Conservation (phyloP, 495 filamentous ascomycete genomes). For the Barbatosphaeria neglecta region DNA sequence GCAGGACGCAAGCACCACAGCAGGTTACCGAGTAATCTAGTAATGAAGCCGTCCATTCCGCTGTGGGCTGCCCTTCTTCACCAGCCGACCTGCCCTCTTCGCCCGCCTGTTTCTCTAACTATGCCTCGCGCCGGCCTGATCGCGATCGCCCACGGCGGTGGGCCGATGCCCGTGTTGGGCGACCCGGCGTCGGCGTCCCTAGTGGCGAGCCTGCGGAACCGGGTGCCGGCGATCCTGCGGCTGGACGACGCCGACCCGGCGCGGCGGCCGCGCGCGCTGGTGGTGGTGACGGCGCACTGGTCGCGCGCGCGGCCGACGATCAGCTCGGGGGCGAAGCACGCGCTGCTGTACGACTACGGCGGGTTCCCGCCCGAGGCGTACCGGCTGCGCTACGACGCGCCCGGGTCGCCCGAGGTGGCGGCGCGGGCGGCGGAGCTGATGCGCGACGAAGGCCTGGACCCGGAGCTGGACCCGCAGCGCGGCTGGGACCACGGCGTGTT, state of each 20-base stretch:
- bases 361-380: slow-evolving; percentile 29
- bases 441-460: slow-evolving; percentile 4
- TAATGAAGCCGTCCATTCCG: neutral
- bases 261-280: slow-evolving; percentile 20
- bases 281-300: slow-evolving; percentile 33
- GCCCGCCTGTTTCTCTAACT: neutral
- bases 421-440: slow-evolving; percentile 15
- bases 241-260: slow-evolving; percentile 18
- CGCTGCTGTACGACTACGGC: slow-evolving; percentile 29
- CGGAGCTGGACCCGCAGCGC: slow-evolving; percentile 13
- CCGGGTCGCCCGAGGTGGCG: slow-evolving; percentile 26
- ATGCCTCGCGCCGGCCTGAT: slow-evolving; percentile 28
- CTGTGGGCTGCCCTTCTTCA: too few relatives aligned
- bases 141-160: slow-evolving; percentile 29
- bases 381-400: slow-evolving; percentile 26
- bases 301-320: slow-evolving; percentile 19
- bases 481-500: slow-evolving; percentile 32
- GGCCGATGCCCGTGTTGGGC: slow-evolving; percentile 28
- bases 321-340: slow-evolving; percentile 17
- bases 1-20: too few relatives aligned
- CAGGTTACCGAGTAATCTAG: too few relatives aligned
- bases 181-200: slow-evolving; percentile 22
- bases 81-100: neutral
- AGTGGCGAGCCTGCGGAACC: slow-evolving; percentile 18
- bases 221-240: slow-evolving; percentile 22